phyloP scores from a whole-genome alignment of 2,329 filamentous ascomycete genomes.

The Magnaporthiopsis poae region DNA sequence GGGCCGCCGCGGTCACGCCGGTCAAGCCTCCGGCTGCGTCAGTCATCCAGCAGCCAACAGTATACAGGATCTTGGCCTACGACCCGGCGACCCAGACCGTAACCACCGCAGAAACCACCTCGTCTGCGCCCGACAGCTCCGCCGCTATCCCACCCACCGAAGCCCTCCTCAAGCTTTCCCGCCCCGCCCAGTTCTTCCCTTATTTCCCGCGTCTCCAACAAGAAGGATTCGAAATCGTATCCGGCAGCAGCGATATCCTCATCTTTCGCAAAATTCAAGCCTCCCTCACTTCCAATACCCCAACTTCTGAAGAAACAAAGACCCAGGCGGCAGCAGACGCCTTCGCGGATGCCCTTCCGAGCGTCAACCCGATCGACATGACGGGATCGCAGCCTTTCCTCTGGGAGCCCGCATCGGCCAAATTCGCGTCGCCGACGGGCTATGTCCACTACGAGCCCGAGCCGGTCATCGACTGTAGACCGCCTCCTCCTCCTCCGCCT shows the following conservation, averaged over 20 bases:
- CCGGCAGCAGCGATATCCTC: conserved; percentile 52
- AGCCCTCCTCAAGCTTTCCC: conserved; percentile 48
- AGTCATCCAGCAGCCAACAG: conserved; percentile 4
- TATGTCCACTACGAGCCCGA: conserved; percentile 51
- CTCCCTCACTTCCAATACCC: background rate
- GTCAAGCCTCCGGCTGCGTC: conserved; percentile 10
- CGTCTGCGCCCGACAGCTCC: conserved; percentile 38
- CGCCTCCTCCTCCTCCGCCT: conserved; percentile 22
- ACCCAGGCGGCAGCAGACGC: background rate
- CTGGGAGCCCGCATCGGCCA: conserved; percentile 21
- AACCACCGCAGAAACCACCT: conserved; percentile 50
- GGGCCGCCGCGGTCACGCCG: conserved; percentile 12
- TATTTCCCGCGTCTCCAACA: conserved; percentile 49
- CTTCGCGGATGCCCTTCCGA: conserved; percentile 12
- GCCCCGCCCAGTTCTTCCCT: conserved; percentile 56
- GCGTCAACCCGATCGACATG: conserved; percentile 51
- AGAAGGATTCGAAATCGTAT: conserved; percentile 58
- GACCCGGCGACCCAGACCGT: conserved; percentile 49
- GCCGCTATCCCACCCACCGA: conserved; percentile 47
- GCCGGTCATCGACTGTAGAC: conserved; percentile 18
- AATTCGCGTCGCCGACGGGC: conserved; percentile 55
- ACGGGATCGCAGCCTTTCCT: conserved; percentile 29
- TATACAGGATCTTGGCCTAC: conserved; percentile 60
- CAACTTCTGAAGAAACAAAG: background rate
- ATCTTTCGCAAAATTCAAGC: conserved; percentile 53